Evolutionary conservation across 805 yeast species (phyloP).

Genomic region (Metschnikowia baotianmanensis): DNA sequence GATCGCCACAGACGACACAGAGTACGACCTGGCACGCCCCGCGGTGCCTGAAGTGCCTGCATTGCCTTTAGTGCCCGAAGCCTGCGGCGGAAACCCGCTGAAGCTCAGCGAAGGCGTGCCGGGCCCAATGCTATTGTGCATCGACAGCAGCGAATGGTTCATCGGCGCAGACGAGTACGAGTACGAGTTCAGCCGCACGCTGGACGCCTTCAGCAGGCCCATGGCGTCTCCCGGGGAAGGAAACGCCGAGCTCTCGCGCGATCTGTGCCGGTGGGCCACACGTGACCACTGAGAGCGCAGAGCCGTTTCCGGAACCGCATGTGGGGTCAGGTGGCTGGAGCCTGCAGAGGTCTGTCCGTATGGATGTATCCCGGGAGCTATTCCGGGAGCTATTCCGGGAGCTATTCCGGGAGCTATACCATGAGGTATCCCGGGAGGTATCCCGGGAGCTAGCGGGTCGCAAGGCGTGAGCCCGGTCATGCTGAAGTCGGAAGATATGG

Average conservation of each 20-base stretch:
- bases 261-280: neutral
- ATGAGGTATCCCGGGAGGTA: neutral
- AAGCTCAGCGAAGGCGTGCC: neutral
- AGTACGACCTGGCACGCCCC: neutral
- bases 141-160: neutral
- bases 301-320: too few species aligned
- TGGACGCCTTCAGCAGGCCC: neutral
- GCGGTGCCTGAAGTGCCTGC: too few species aligned
- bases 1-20: neutral
- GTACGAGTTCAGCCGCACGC: neutral
- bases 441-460: neutral
- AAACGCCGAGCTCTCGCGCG: neutral
- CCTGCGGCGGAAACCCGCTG: too few species aligned
- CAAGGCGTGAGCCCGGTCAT: neutral
- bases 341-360: too few species aligned
- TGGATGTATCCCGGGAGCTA: too few species aligned
- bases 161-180: neutral
- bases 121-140: neutral
- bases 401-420: too few species aligned
- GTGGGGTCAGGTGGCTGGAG: too few species aligned
- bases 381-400: too few species aligned
- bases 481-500: constrained; percentile 3
- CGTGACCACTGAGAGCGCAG: neutral
- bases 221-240: neutral
- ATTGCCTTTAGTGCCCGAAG: too few species aligned